phyloP scores from a whole-genome alignment of 176 grass and related monocot genomes.

The Saccharum officinarum region DNA sequence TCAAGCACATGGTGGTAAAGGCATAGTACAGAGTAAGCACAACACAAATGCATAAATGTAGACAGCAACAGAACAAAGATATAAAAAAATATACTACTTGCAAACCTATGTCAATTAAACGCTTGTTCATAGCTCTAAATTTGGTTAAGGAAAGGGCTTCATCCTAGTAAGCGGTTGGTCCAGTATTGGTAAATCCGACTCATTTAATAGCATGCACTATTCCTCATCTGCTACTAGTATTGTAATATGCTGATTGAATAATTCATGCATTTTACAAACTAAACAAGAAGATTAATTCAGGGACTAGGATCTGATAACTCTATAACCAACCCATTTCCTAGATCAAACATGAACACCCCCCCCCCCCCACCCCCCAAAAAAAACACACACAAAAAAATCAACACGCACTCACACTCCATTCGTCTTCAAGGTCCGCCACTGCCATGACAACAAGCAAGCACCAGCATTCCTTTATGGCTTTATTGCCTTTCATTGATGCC shows the following conservation, averaged over 20 bases:
- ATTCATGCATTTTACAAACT: neutral
- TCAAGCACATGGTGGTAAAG: neutral
- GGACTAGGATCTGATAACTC: neutral
- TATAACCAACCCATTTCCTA: neutral
- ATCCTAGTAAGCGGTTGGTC: neutral
- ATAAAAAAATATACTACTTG: slow-evolving; percentile 13
- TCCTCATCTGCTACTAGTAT: neutral
- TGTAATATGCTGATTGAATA: neutral
- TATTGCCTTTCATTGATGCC: neutral
- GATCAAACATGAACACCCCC: neutral
- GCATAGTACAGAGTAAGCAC: neutral
- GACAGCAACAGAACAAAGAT: neutral
- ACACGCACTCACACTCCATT: too few relatives aligned
- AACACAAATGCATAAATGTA: slow-evolving; percentile 4
- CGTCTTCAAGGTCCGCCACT: too few relatives aligned
- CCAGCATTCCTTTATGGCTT: neutral
- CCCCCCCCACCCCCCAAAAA: too few relatives aligned
- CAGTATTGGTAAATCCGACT: neutral
- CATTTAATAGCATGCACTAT: neutral
- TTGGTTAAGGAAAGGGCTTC: neutral
- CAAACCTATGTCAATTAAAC: neutral
- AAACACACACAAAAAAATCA: too few relatives aligned
- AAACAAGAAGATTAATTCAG: neutral
- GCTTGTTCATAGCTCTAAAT: neutral
- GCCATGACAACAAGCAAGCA: neutral